Evolutionary conservation across 192 early-diverging fungal genomes (phyloP), one percentile per base, ranked within the genome.

Genomic region (Backusella tuberculispora): DNA sequence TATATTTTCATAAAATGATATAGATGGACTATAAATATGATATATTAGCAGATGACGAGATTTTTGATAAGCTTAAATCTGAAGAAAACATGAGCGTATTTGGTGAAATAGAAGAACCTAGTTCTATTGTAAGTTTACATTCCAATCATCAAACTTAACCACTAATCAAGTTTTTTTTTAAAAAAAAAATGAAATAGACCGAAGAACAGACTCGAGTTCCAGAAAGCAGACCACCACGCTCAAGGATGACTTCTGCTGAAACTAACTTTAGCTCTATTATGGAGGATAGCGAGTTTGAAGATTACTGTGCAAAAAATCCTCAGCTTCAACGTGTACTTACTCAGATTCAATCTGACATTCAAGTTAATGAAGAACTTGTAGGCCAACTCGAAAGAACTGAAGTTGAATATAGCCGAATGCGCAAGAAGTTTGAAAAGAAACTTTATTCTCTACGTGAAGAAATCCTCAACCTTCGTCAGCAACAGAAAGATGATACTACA

Each of bases 371-470:
- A 72, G 86, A 89, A 66, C 77, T 90, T 12, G 86, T 90, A 4
- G 26, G 56, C 19, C 87, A 87, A 71, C 74, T 90, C 3, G 88
- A 89, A 72, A 78, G 75, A 29, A 85, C 79, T 5, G 87, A 90
- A 72, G 66, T 69, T 26, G 88, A 90, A 45, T 88, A 88, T 53
- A 72, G 75, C 15, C 76, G 73, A 29, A 85, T 90, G 85, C 77
- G 86, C 9, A 67, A 74, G 21, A 82, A 85, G 64, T 95, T 92
- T 67, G 93, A 95, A 76, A 77, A 87, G 14, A 91, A 92, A 71
- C 76, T 95, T 40, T 74, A 70, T 12, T 75, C 80, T 12, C 78
- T 95, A 65, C 88, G 92, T 66, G 79, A 83, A 7, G 84, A 88
- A 56, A 76, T 95, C 4, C 37, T 76, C 19, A 68, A 66, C 6